A percentile compares a stretch with the other conserved stretches of the same genome.
phyloP scores from a whole-genome alignment of 202 grass and related monocot genomes.

The Schoenoplectus triqueter region DNA sequence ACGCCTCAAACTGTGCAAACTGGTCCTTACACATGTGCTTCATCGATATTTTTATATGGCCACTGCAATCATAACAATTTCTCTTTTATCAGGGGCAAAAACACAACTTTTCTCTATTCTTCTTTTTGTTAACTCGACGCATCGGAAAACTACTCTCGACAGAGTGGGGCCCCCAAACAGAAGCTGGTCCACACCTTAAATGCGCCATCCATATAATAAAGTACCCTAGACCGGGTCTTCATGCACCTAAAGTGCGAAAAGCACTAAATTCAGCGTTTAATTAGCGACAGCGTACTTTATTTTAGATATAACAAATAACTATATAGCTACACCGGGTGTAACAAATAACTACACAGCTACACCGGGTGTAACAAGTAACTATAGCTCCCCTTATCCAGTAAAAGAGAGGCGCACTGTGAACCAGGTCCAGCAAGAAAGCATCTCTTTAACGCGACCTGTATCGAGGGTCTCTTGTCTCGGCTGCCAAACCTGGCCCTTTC shows the following conservation, averaged over 20 bases:
- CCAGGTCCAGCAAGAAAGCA: constrained; percentile 3
- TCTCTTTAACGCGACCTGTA: neutral
- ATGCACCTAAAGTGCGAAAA: neutral
- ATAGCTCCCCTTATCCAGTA: neutral
- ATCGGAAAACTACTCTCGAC: constrained; percentile 27
- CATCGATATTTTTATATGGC: neutral
- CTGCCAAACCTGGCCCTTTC: constrained; percentile 45
- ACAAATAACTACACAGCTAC: too few species aligned
- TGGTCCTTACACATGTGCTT: neutral
- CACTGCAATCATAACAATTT: neutral
- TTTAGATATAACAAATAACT: neutral
- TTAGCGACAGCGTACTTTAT: constrained; percentile 17
- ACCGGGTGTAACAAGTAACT: neutral
- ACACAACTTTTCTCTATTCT: neutral
- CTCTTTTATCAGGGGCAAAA: constrained; percentile 7
- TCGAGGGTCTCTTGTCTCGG: constrained; percentile 22
- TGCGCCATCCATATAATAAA: constrained; percentile 4
- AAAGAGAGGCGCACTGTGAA: neutral
- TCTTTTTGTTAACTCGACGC: neutral
- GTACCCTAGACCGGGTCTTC: constrained; percentile 22
- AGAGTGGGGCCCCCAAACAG: neutral
- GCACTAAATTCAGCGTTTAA: neutral
- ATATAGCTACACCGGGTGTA: neutral
- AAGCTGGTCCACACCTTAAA: constrained; percentile 1
- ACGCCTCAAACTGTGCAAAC: neutral